Evolutionary conservation across 2,329 filamentous ascomycete species (phyloP).

Genomic region (Colletotrichum trifolii): DNA sequence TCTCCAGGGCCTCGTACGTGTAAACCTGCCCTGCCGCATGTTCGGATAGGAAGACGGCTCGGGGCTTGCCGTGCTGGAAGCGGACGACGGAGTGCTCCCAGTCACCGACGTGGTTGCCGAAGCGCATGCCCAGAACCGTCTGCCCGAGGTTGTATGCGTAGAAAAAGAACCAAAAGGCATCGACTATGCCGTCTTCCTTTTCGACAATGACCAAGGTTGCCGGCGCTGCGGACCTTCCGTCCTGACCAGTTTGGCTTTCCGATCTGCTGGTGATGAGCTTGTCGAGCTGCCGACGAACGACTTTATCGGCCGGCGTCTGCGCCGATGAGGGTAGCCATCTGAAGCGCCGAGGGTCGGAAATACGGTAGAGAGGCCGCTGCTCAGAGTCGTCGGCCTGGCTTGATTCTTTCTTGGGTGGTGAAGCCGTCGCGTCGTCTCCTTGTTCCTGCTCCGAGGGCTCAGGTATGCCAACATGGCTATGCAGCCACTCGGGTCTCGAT

Average conservation of each 20-base stretch:
- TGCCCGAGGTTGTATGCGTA: slow-evolving; percentile 98
- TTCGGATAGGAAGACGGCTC: slow-evolving; percentile 90
- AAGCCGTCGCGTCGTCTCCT: slow-evolving; percentile 48
- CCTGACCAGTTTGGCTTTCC: slow-evolving; percentile 62
- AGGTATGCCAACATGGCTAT: slow-evolving; percentile 82
- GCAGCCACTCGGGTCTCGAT: slow-evolving; percentile 83
- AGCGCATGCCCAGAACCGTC: slow-evolving; percentile 87
- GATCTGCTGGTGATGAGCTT: slow-evolving; percentile 39
- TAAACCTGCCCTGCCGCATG: slow-evolving; percentile 92
- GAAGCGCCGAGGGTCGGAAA: slow-evolving; percentile 58
- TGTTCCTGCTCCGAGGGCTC: slow-evolving; percentile 56
- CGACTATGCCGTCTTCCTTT: slow-evolving; percentile 87
- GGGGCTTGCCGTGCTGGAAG: slow-evolving; percentile 86
- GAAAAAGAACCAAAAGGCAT: slow-evolving; percentile 99
- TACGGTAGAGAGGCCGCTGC: slow-evolving; percentile 60
- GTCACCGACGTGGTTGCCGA: slow-evolving; percentile 96
- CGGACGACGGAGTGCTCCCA: slow-evolving; percentile 97
- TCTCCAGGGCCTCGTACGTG: slow-evolving; percentile 88
- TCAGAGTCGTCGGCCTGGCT: slow-evolving; percentile 67
- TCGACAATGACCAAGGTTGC: slow-evolving; percentile 87
- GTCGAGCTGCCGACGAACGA: slow-evolving; percentile 37
- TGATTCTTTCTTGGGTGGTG: slow-evolving; percentile 50
- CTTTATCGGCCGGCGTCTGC: slow-evolving; percentile 37
- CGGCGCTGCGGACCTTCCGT: slow-evolving; percentile 84
- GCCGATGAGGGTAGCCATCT: slow-evolving; percentile 21